These are phyloP conservation scores for Zoysia pacifica DNA, from an alignment of 176 grass and related monocot species.

Conservation along the genomic window DNA sequence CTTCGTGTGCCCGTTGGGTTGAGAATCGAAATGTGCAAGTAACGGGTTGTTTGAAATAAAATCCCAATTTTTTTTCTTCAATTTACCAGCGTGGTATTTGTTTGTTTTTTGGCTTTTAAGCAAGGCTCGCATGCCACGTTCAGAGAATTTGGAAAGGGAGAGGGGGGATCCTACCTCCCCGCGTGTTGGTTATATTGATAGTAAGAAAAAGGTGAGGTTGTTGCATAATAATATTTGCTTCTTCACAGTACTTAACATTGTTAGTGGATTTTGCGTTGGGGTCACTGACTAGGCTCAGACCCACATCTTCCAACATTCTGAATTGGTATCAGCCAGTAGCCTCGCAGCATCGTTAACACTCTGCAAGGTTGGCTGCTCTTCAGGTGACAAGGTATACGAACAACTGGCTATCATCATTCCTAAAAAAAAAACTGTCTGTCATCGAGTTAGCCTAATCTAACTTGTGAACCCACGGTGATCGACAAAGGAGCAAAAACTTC, in stretches of 20 bases:
- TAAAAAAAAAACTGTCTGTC: not conserved
- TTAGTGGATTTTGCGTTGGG: not conserved
- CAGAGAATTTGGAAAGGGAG: not conserved
- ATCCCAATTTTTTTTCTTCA: conserved; percentile 37
- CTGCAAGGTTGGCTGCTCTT: not conserved
- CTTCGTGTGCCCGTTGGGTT: conserved; percentile 34
- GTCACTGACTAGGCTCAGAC: too few species aligned
- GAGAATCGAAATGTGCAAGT: conserved; percentile 51
- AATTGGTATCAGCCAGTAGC: not conserved
- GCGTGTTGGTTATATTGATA: not conserved
- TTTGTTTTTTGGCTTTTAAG: conserved; percentile 16
- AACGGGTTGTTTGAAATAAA: conserved; percentile 58
- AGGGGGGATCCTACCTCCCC: not conserved
- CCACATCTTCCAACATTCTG: not conserved
- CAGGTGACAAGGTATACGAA: not conserved
- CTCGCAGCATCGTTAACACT: too few species aligned
- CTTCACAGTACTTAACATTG: not conserved
- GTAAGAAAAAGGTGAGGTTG: not conserved
- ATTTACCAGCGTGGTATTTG: conserved; percentile 25
- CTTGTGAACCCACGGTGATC: not conserved
- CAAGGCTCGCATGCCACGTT: not conserved
- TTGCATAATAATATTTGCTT: not conserved
- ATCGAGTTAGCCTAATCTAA: not conserved
- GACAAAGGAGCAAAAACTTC: not conserved
- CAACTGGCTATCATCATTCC: too few species aligned